Evolutionary conservation across 2,329 filamentous ascomycete species (phyloP).

Genomic region (Meredithiella fracta): DNA sequence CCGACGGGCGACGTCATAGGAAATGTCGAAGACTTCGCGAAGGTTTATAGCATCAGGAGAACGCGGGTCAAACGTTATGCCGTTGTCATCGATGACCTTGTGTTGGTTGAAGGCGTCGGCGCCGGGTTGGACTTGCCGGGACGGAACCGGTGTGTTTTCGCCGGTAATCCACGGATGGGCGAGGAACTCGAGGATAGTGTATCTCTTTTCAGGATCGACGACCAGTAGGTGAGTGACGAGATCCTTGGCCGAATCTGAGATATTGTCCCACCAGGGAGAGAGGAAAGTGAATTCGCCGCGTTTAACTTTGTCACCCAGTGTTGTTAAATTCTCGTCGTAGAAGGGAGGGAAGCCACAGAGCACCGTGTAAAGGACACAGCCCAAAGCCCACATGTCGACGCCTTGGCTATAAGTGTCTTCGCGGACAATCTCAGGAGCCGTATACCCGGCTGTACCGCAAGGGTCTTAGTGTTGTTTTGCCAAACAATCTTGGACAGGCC

Average conservation of each 20-base stretch:
- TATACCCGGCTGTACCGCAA: slow-evolving; percentile 97
- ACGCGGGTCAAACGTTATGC: slow-evolving; percentile 75
- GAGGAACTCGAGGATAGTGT: slow-evolving; percentile 82
- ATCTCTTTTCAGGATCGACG: slow-evolving; percentile 88
- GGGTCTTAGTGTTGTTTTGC: slow-evolving; percentile 98
- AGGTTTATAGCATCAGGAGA: slow-evolving; percentile 90
- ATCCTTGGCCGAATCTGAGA: slow-evolving; percentile 87
- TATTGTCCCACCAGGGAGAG: slow-evolving; percentile 98
- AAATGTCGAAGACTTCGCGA: slow-evolving; percentile 92
- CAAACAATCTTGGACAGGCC: slow-evolving; percentile 95
- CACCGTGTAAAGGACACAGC: slow-evolving; percentile 90
- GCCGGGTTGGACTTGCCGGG: slow-evolving; percentile 17
- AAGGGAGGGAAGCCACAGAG: slow-evolving; percentile 97
- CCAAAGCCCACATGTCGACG: slow-evolving; percentile 98
- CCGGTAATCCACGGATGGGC: slow-evolving; percentile 80
- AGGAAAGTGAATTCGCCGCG: slow-evolving; percentile 94
- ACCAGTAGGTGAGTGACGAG: slow-evolving; percentile 84
- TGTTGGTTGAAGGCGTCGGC: slow-evolving; percentile 41
- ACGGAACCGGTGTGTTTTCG: slow-evolving; percentile 23
- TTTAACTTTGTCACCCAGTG: slow-evolving; percentile 93
- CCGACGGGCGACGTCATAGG: slow-evolving; percentile 92
- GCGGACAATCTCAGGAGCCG: slow-evolving; percentile 95
- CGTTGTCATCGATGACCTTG: slow-evolving; percentile 34
- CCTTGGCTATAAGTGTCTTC: slow-evolving; percentile 98
- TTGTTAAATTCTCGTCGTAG: slow-evolving; percentile 95